Percentiles rank a stretch among this genome's conserved stretches.
phyloP scores from a whole-genome alignment of 2,329 filamentous ascomycete species.

The Fusarium lateritium region DNA sequence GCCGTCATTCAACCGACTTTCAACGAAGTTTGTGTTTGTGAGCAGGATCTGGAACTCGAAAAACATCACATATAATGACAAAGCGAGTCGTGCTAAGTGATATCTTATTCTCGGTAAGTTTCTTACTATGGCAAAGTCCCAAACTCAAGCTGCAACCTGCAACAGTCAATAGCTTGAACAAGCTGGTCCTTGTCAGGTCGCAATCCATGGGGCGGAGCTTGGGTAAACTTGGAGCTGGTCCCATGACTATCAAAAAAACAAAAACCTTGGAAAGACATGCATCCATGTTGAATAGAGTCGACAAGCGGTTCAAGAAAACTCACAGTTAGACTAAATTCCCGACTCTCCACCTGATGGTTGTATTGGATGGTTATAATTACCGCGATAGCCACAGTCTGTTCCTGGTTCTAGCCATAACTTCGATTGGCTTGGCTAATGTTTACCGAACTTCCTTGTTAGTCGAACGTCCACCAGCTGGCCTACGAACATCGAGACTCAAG shows the following conservation, averaged over 20 bases:
- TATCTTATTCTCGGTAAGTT: background rate
- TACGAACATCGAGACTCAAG: background rate
- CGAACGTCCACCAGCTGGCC: background rate
- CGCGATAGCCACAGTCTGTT: conserved; percentile 35
- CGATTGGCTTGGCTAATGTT: background rate
- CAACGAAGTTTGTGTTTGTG: background rate
- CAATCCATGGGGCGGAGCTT: conserved; percentile 40
- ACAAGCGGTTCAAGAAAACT: conserved; percentile 10
- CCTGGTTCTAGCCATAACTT: conserved; percentile 2
- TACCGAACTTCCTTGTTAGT: background rate
- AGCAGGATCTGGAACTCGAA: conserved; percentile 3
- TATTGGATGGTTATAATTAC: conserved; percentile 24
- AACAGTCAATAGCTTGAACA: conserved; percentile 21
- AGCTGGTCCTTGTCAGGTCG: conserved; percentile 30
- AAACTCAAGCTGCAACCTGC: conserved; percentile 16
- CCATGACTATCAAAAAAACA: conserved; percentile 46
- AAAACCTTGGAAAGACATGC: conserved; percentile 36
- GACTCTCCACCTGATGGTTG: conserved; percentile 14
- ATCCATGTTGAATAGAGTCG: conserved; percentile 30
- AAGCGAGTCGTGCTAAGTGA: background rate
- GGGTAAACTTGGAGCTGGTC: conserved; percentile 40
- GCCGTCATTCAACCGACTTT: conserved; percentile 9
- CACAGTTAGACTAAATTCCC: conserved; percentile 9
- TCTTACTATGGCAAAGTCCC: background rate
- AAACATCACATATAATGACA: conserved; percentile 5